Evolutionary conservation across 1,284 basidiomycete genomes (phyloP).

Genomic region (Amylostereum areolatum): DNA sequence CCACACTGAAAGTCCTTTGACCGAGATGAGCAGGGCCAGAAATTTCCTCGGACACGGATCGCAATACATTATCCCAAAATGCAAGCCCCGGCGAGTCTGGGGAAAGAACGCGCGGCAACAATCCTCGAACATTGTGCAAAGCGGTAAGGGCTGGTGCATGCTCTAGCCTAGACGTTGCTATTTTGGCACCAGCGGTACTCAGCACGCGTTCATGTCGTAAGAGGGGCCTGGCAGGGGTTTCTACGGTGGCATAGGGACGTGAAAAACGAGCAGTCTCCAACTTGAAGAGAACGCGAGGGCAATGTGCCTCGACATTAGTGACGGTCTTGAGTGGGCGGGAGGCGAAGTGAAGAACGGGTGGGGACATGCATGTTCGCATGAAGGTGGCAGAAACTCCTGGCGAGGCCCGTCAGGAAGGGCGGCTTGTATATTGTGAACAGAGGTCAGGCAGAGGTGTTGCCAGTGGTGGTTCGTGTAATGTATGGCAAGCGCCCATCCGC

Average conservation of each 20-base stretch:
- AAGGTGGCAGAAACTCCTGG: not conserved
- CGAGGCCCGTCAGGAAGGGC: no score
- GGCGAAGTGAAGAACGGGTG: not conserved
- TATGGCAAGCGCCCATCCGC: not conserved
- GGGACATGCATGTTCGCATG: not conserved
- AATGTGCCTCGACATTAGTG: not conserved
- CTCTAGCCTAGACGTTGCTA: not conserved
- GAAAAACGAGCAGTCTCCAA: not conserved
- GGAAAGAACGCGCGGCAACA: slow-evolving; percentile 1
- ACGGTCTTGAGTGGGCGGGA: not conserved
- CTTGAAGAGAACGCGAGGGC: not conserved
- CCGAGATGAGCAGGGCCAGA: slow-evolving; percentile 2
- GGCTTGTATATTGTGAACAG: not conserved
- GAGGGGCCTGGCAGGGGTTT: not conserved
- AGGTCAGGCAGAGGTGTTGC: not conserved
- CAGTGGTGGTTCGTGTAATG: not conserved
- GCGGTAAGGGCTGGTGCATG: slow-evolving; percentile 1
- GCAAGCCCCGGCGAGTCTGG: not conserved
- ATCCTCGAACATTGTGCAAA: not conserved
- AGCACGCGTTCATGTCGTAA: not conserved
- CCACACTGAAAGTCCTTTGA: slow-evolving; percentile 4
- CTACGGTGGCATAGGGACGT: not conserved
- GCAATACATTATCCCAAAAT: slow-evolving; percentile 1
- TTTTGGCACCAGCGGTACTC: no score
- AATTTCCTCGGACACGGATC: slow-evolving; percentile 4